Percentiles rank a stretch among this genome's conserved stretches.
Conservation (phyloP, 345 rosid genomes). For the Reutealis trisperma region DNA sequence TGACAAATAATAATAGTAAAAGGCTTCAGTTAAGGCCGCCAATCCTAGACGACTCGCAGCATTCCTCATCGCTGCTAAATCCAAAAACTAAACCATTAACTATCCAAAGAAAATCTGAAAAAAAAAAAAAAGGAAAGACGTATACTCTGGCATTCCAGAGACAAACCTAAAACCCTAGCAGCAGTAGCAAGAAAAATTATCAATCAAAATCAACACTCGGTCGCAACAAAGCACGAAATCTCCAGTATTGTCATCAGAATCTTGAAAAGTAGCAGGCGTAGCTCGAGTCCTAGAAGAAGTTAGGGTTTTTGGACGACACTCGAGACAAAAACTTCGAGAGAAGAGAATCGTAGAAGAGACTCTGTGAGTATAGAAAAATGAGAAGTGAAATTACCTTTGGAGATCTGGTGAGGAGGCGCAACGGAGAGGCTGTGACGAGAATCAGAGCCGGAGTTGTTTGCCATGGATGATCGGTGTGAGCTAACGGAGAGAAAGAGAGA, state of each 20-base stretch:
- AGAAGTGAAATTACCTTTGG: slow-evolving; percentile 53
- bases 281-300: neutral
- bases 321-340: neutral
- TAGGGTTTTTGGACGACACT: slow-evolving; percentile 22
- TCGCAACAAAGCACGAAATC: neutral
- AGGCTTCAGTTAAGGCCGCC: neutral
- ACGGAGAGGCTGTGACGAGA: slow-evolving; percentile 53
- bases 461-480: slow-evolving; percentile 60
- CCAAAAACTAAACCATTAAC: neutral
- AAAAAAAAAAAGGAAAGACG: neutral
- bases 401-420: slow-evolving; percentile 73
- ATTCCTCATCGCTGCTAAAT: neutral
- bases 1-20: neutral
- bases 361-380: neutral
- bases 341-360: slow-evolving; percentile 7
- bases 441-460: slow-evolving; percentile 48
- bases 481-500: slow-evolving; percentile 11
- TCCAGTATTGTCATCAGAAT: neutral
- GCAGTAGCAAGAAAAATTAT: neutral
- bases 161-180: slow-evolving; percentile 4
- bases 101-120: neutral
- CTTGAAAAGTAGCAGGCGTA: neutral
- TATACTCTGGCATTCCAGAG: neutral
- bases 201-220: neutral
- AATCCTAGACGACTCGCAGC: neutral